These are phyloP conservation scores for Russula compacta DNA, from an alignment of 768 basidiomycete genomes.

Conservation along the genomic window DNA sequence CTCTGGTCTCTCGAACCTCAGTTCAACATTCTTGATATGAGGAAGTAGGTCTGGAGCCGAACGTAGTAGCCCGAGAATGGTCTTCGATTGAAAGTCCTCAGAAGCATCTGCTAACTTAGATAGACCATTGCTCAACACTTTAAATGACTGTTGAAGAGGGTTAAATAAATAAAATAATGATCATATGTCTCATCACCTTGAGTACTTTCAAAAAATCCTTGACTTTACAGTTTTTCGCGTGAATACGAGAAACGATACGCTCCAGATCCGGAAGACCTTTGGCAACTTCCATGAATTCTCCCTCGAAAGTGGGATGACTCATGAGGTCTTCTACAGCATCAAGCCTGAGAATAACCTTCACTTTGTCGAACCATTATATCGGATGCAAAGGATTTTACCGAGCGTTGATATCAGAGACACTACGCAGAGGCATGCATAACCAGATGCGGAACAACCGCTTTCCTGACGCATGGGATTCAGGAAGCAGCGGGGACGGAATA, in stretches of 20 bases:
- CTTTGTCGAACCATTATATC: background rate
- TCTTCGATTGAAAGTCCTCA: slow-evolving; percentile 67
- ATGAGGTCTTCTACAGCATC: slow-evolving; percentile 94
- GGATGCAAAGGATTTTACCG: slow-evolving; percentile 38
- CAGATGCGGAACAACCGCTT: slow-evolving; percentile 95
- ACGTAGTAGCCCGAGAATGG: slow-evolving; percentile 65
- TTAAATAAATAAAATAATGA: background rate
- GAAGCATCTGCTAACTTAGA: slow-evolving; percentile 51
- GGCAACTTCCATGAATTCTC: slow-evolving; percentile 61
- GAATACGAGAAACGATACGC: slow-evolving; percentile 89
- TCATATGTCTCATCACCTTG: slow-evolving; percentile 33
- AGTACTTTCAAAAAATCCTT: slow-evolving; percentile 84
- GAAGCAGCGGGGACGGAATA: background rate
- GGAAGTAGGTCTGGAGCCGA: slow-evolving; percentile 72
- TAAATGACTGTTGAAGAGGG: slow-evolving; percentile 52
- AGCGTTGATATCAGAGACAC: slow-evolving; percentile 78
- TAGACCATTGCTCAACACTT: slow-evolving; percentile 60
- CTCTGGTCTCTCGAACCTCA: slow-evolving; percentile 56
- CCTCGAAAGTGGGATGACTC: slow-evolving; percentile 66
- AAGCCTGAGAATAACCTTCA: slow-evolving; percentile 41
- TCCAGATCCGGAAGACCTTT: slow-evolving; percentile 88
- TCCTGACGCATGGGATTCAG: slow-evolving; percentile 34
- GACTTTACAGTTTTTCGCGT: slow-evolving; percentile 83
- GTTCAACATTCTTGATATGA: slow-evolving; percentile 62
- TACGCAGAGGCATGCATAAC: slow-evolving; percentile 86